These are phyloP conservation scores for Lathyrus aphaca DNA, from an alignment of 306 rosid species.

Conservation along the genomic window DNA sequence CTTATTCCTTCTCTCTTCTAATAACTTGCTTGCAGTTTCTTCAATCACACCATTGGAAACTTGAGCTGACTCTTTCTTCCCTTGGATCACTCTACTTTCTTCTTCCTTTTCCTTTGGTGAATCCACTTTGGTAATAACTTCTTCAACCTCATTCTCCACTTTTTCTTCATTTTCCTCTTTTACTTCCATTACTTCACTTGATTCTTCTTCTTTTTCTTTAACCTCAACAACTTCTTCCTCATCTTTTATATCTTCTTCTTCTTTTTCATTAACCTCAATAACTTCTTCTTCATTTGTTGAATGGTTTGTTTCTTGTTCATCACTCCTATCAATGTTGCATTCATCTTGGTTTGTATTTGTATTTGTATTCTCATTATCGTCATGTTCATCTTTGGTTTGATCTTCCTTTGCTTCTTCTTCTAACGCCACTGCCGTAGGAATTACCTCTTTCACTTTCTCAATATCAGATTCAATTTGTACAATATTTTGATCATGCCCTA, in stretches of 20 bases:
- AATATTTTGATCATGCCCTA: constrained; percentile 20
- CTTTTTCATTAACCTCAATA: constrained; percentile 35
- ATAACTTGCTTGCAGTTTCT: constrained; percentile 59
- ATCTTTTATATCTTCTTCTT: constrained; percentile 20
- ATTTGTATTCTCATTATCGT: constrained; percentile 29
- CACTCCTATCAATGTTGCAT: constrained; percentile 7
- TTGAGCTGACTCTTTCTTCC: constrained; percentile 50
- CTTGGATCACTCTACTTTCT: constrained; percentile 26
- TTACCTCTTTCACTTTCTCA: constrained; percentile 33
- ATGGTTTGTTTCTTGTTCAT: constrained; percentile 28
- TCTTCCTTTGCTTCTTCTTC: constrained; percentile 32
- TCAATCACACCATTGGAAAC: constrained; percentile 75
- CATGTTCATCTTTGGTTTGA: constrained; percentile 2
- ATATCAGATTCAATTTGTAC: constrained; percentile 31
- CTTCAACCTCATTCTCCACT: constrained; percentile 32
- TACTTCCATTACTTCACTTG: constrained; percentile 32
- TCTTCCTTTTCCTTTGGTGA: constrained; percentile 18
- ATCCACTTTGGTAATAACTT: constrained; percentile 19
- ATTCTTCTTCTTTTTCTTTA: constrained; percentile 24
- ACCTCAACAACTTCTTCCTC: constrained; percentile 1
- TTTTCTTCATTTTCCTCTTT: constrained; percentile 35
- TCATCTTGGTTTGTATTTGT: constrained; percentile 36
- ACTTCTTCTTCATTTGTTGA: constrained; percentile 40
- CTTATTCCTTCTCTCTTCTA: constrained; percentile 72
- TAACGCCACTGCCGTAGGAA: constrained; percentile 37